phyloP scores from a whole-genome alignment of 2,329 filamentous ascomycete species.

The Cercospora berteroae region DNA sequence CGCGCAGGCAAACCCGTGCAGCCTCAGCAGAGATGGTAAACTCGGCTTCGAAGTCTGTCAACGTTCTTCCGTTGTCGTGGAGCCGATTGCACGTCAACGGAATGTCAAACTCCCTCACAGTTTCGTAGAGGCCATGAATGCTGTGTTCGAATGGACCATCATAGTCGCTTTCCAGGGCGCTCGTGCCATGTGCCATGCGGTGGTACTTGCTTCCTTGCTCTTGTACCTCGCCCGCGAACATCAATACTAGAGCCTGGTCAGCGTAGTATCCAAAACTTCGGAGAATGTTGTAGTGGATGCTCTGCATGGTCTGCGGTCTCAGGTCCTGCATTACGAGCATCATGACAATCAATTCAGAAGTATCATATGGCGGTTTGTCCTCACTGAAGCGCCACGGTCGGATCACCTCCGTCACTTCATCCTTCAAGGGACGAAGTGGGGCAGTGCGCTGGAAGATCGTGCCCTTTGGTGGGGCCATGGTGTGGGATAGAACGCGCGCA shows the following conservation, averaged over 20 bases:
- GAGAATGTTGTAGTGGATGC: not conserved
- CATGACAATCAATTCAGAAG: not conserved
- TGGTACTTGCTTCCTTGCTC: no score
- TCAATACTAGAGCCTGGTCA: not conserved
- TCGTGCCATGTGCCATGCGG: no score
- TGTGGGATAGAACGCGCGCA: not conserved
- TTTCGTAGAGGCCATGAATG: not conserved
- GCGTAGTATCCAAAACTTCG: not conserved
- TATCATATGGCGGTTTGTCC: not conserved
- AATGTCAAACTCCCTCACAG: not conserved
- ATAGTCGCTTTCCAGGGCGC: no score
- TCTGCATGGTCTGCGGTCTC: not conserved
- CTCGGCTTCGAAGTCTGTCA: not conserved
- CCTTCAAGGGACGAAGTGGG: not conserved
- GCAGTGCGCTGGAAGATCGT: not conserved
- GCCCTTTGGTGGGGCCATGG: not conserved
- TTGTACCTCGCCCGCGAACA: not conserved
- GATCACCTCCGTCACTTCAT: not conserved
- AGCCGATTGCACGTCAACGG: not conserved
- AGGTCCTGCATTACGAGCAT: not conserved
- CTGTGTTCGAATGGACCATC: no score
- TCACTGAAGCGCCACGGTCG: not conserved
- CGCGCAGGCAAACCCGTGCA: not conserved
- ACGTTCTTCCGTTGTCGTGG: not conserved
- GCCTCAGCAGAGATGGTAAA: not conserved